Conservation (phyloP, 306 rosid genomes). For the Quercus suber region DNA sequence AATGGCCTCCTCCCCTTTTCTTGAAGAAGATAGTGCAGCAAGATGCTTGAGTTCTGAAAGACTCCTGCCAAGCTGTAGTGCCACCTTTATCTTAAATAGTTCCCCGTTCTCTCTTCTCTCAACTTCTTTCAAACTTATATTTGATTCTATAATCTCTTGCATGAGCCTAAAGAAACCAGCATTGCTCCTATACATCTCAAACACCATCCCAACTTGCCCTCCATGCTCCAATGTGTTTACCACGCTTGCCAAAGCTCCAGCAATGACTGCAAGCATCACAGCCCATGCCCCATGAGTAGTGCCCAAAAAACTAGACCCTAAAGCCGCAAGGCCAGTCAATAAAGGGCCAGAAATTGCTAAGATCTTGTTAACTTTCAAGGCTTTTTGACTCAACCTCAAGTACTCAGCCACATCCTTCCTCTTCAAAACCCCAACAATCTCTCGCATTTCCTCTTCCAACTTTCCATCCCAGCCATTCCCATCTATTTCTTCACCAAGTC, state of each 20-base stretch:
- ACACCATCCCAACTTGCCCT: constrained; percentile 85
- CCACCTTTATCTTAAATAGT: constrained; percentile 58
- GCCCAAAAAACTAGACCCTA: constrained; percentile 49
- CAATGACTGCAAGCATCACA: constrained; percentile 44
- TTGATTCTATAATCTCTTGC: constrained; percentile 52
- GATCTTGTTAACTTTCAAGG: constrained; percentile 41
- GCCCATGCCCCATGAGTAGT: constrained; percentile 39
- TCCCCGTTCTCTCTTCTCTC: constrained; percentile 65
- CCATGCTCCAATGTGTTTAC: constrained; percentile 77
- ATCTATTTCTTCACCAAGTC: constrained; percentile 1
- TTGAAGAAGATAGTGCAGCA: constrained; percentile 26
- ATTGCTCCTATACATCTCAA: constrained; percentile 57
- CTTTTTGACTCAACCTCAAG: constrained; percentile 39
- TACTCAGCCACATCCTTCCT: constrained; percentile 53
- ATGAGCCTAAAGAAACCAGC: constrained; percentile 66
- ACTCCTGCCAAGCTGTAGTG: constrained; percentile 64
- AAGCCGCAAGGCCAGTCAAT: constrained; percentile 53
- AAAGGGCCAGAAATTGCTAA: constrained; percentile 67
- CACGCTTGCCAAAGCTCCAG: constrained; percentile 61
- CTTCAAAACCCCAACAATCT: constrained; percentile 31
- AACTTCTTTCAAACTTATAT: constrained; percentile 39
- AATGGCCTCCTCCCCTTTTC: background rate
- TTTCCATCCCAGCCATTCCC: constrained; percentile 59
- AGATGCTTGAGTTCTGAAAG: constrained; percentile 53
- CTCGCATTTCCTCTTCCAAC: constrained; percentile 62